phyloP scores from a whole-genome alignment of 164 flowering plant species.

The Stephania cephalantha region DNA sequence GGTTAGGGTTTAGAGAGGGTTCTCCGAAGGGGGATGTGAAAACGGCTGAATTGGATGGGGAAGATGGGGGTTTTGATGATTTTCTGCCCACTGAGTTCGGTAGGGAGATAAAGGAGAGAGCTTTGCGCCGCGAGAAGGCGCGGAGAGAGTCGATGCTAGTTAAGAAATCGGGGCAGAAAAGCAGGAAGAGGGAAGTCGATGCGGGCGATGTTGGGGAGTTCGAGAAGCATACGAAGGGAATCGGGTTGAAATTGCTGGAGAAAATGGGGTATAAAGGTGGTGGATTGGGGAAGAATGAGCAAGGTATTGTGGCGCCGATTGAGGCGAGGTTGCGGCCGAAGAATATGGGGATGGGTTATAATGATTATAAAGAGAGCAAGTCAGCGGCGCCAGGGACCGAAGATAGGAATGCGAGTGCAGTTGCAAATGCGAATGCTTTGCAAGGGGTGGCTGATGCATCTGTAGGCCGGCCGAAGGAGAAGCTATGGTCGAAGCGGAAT shows the following conservation, averaged over 20 bases:
- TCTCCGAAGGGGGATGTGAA: neutral
- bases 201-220: constrained; percentile 49
- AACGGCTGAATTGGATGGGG: constrained; percentile 10
- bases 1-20: constrained; percentile 16
- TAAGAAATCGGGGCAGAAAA: constrained; percentile 20
- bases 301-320: constrained; percentile 80
- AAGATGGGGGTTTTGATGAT: constrained; percentile 29
- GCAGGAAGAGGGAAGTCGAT: constrained; percentile 25
- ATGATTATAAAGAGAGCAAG: constrained; percentile 52
- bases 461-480: constrained; percentile 29
- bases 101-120: constrained; percentile 69
- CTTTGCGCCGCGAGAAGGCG: constrained; percentile 39
- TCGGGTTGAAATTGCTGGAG: constrained; percentile 70
- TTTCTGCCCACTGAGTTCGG: constrained; percentile 78
- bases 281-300: constrained; percentile 79
- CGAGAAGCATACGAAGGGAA: constrained; percentile 74
- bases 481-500: constrained; percentile 46
- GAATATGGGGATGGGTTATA: constrained; percentile 86
- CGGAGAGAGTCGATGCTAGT: constrained; percentile 33
- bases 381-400: constrained; percentile 25
- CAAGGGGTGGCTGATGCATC: constrained; percentile 12
- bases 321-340: constrained; percentile 73
- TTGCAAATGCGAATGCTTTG: constrained; percentile 34
- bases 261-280: constrained; percentile 95
- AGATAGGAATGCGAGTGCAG: constrained; percentile 10